These are phyloP conservation scores for Neckera pumila DNA, from an alignment of 225 moss, liverwort and hornwort genomes.

Conservation along the genomic window DNA sequence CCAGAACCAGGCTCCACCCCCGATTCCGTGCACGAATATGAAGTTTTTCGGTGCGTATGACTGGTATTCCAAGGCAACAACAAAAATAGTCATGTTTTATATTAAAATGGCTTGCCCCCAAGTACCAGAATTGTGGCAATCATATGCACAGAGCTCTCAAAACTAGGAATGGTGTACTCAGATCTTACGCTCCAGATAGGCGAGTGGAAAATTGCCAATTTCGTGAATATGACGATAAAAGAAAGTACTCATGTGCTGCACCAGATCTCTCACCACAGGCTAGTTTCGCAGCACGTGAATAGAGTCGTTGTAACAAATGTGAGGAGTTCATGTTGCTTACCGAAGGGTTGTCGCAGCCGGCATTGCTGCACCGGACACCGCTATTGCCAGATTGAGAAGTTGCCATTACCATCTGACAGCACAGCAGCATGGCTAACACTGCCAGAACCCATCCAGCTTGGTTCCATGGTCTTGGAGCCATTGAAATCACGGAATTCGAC, in stretches of 20 bases:
- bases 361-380: background rate
- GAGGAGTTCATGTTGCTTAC: background rate
- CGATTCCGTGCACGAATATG: conserved; percentile 36
- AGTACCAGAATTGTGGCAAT: background rate
- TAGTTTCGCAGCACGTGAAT: background rate
- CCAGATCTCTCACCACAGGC: background rate
- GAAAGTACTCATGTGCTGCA: background rate
- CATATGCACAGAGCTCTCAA: background rate
- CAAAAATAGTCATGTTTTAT: background rate
- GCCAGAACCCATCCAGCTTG: background rate
- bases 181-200: background rate
- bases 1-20: conserved; percentile 46
- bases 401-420: background rate
- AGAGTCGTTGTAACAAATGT: background rate
- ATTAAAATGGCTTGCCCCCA: background rate
- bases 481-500: background rate
- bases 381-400: background rate
- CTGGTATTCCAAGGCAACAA: background rate
- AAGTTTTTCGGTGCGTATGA: background rate
- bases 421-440: background rate
- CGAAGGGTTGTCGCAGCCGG: background rate
- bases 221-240: background rate
- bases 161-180: no score
- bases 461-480: background rate
- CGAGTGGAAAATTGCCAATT: background rate